Base-by-base conservation (phyloP, 1,284 basidiomycete species). In the Fistulina hepatica region DNA sequence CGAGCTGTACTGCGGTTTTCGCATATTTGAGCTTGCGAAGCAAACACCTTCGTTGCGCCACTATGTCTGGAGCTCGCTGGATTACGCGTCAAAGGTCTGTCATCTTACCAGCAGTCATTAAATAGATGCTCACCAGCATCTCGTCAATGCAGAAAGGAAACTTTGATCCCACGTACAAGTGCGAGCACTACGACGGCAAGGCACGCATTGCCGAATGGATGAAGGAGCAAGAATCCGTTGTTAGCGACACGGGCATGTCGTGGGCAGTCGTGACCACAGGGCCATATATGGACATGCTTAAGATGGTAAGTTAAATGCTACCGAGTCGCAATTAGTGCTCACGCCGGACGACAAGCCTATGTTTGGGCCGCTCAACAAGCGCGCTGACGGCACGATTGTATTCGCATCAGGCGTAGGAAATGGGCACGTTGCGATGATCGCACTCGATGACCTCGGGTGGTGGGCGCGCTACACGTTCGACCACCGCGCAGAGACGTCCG, bases 1-100 rank as follows among this genome's bases (percentile, higher is more conserved):
- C 33, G 67, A 69, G 47, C 60, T 64, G 3, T 59, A 54, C 34
- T 34, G 47, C 2, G 65, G 63, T 0, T 58, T 69, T 41, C 54
- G 64, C 32, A 63, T 71, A 7, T 72, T 65, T 44, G 67, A 73
- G 45, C 48, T 61, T 15, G 66, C 69, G 4, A 63, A 66, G 44
- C 56, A 63, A 30, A 52, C 46, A 2, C 47, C 51, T 9, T 49
- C 58, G 21, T 49, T 69, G 34, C 52, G 56, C 15, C 69, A 71
- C 44, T 65, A 65, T 37, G 53, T 71, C 21, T 71, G 64, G 64
- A 67, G 65, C 45, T 63, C 54, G 37, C 53, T 71, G 9, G 63
- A 65, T 41, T 68, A 69, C 44, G 50, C 52, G 6, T 55, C 53
- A 39, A 69, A 69, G 60, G 67, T 67, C 31, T 12, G 47, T 39